These are phyloP conservation scores for Blumeria graminis DNA, from an alignment of 2,329 filamentous ascomycete species.

Conservation along the genomic window DNA sequence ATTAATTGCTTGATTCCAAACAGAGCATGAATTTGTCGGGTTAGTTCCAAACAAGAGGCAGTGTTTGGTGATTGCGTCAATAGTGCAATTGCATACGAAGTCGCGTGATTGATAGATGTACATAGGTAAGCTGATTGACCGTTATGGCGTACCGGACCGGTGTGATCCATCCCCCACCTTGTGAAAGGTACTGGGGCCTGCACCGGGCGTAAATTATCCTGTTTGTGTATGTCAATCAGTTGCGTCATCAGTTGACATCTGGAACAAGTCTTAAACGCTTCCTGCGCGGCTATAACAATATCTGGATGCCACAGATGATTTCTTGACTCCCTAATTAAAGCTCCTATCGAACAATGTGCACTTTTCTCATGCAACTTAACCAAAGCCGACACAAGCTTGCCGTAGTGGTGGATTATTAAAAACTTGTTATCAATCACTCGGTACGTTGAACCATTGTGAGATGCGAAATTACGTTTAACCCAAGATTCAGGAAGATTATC, in stretches of 20 bases:
- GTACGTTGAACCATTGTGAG: background rate
- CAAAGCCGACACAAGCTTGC: background rate
- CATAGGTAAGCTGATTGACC: background rate
- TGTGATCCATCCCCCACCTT: background rate
- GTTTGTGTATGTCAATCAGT: background rate
- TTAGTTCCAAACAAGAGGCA: background rate
- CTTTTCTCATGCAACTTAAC: background rate
- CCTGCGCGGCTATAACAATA: background rate
- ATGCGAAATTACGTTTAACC: background rate
- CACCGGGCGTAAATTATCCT: background rate
- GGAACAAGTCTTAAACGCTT: background rate
- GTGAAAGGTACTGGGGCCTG: background rate
- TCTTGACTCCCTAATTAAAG: background rate
- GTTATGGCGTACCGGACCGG: background rate
- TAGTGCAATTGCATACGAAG: background rate
- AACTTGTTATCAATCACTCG: background rate
- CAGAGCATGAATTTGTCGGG: background rate
- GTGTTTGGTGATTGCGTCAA: background rate
- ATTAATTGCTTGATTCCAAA: background rate
- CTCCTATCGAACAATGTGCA: slow-evolving; percentile 1
- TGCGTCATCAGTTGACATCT: background rate
- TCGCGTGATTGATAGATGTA: background rate
- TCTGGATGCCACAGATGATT: background rate
- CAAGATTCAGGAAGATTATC: background rate
- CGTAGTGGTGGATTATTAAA: background rate